phyloP scores from a whole-genome alignment of 2,329 filamentous ascomycete species.

The Penicillium hordei region DNA sequence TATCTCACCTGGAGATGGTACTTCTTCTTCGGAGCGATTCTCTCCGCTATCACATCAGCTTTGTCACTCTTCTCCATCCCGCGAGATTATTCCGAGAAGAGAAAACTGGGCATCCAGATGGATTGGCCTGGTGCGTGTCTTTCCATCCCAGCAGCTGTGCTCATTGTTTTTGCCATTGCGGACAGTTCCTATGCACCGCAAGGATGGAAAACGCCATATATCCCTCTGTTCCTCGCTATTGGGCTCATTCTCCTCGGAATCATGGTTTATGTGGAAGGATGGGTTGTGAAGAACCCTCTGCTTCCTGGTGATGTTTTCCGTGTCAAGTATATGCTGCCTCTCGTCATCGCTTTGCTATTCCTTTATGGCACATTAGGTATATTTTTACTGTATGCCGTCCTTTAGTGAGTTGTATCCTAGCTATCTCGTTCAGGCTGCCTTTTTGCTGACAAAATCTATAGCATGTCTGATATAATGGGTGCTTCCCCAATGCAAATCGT shows the following conservation, averaged over 20 bases:
- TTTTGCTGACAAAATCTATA: conserved; percentile 28
- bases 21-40: conserved; percentile 64
- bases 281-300: conserved; percentile 66
- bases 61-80: conserved; percentile 53
- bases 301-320: conserved; percentile 69
- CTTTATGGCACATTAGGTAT: conserved; percentile 68
- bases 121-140: conserved; percentile 66
- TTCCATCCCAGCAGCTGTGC: conserved; percentile 63
- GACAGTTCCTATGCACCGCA: conserved; percentile 67
- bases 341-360: conserved; percentile 62
- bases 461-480: conserved; percentile 61
- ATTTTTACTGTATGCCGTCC: conserved; percentile 67
- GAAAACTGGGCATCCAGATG: conserved; percentile 55
- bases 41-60: conserved; percentile 48
- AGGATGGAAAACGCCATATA: conserved; percentile 72
- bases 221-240: conserved; percentile 63
- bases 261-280: conserved; percentile 71
- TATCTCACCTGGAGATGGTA: conserved; percentile 64
- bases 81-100: conserved; percentile 37
- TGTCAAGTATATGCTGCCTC: conserved; percentile 66
- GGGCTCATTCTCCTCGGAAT: conserved; percentile 60
- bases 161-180: conserved; percentile 74
- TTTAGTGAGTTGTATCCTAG: conserved; percentile 55
- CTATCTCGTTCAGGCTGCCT: too few species aligned
- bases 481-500: conserved; percentile 63